Evolutionary conservation across 2,329 filamentous ascomycete genomes (phyloP).

Genomic region (Parastagonospora avenae): DNA sequence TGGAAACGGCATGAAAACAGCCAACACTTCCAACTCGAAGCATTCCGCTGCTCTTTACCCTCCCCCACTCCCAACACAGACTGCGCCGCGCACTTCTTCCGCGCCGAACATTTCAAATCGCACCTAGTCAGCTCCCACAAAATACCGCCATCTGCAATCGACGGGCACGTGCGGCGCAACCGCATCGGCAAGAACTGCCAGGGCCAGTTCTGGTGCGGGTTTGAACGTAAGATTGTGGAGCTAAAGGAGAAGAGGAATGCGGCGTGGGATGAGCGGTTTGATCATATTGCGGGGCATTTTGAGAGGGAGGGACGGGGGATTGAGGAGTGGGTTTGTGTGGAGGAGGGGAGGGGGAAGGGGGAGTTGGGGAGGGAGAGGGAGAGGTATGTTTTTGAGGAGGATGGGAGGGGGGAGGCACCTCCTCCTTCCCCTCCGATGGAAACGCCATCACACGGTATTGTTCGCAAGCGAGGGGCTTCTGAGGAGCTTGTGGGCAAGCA

Average conservation of each 20-base stretch:
- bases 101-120: constrained; percentile 62
- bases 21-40: constrained; percentile 74
- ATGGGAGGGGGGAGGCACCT: constrained; percentile 10
- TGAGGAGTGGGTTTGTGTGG: constrained; percentile 60
- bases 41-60: constrained; percentile 68
- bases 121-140: constrained; percentile 65
- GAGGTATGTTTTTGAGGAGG: constrained; percentile 23
- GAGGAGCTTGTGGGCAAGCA: too few species aligned
- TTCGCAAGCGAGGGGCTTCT: too few species aligned
- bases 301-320: constrained; percentile 61
- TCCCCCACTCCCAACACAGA: not conserved
- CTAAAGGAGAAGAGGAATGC: constrained; percentile 57
- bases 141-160: constrained; percentile 32
- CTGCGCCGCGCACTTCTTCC: constrained; percentile 66
- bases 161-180: constrained; percentile 56
- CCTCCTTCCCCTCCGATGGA: not conserved
- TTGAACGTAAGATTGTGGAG: constrained; percentile 67
- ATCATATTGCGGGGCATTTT: constrained; percentile 80
- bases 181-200: constrained; percentile 69
- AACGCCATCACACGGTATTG: not conserved
- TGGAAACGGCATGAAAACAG: constrained; percentile 90
- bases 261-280: constrained; percentile 65
- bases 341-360: constrained; percentile 44
- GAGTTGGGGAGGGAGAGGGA: constrained; percentile 27
- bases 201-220: constrained; percentile 83